Conservation (phyloP, 2,329 filamentous ascomycete genomes). For the Ascomycota sp. region DNA sequence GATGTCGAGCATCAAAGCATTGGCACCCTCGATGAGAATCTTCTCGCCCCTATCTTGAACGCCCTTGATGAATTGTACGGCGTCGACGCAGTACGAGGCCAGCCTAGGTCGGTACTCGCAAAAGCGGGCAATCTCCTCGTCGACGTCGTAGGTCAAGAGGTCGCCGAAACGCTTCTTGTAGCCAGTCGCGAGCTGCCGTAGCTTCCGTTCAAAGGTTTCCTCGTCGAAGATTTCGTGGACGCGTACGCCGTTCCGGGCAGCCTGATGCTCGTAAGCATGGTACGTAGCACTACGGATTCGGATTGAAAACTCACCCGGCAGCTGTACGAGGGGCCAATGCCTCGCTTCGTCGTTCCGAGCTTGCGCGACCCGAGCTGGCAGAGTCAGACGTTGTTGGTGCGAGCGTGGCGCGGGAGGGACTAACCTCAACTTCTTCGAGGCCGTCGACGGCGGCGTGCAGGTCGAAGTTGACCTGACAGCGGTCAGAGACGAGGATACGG, state of each 20-base stretch:
- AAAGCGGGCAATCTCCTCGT: conserved; percentile 46
- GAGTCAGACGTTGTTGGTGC: too few species aligned
- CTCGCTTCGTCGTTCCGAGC: conserved; percentile 17
- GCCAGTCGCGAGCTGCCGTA: conserved; percentile 38
- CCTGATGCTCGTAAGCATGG: too few species aligned
- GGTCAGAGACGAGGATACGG: conserved; percentile 40
- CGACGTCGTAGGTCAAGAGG: conserved; percentile 42
- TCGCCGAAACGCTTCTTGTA: conserved; percentile 48
- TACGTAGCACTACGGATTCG: too few species aligned
- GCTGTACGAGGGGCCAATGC: conserved; percentile 6
- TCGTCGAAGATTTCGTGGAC: conserved; percentile 49
- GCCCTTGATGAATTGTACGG: conserved; percentile 39
- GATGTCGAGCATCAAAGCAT: conserved; percentile 43
- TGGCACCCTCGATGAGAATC: conserved; percentile 48
- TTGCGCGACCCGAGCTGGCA: conserved; percentile 5
- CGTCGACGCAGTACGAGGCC: conserved; percentile 43
- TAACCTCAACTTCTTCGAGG: conserved; percentile 37
- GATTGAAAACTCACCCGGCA: conserved; percentile 2
- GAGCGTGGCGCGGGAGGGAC: too few species aligned
- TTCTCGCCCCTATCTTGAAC: conserved; percentile 37
- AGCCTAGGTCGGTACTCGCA: conserved; percentile 36
- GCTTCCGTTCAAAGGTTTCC: conserved; percentile 42
- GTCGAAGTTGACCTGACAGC: conserved; percentile 43
- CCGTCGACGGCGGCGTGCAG: conserved; percentile 49
- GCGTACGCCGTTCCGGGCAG: conserved; percentile 40